Evolutionary conservation across 768 basidiomycete species (phyloP), one percentile per base, ranked within the genome.

Genomic region (Xerocomellus dryophilus): DNA sequence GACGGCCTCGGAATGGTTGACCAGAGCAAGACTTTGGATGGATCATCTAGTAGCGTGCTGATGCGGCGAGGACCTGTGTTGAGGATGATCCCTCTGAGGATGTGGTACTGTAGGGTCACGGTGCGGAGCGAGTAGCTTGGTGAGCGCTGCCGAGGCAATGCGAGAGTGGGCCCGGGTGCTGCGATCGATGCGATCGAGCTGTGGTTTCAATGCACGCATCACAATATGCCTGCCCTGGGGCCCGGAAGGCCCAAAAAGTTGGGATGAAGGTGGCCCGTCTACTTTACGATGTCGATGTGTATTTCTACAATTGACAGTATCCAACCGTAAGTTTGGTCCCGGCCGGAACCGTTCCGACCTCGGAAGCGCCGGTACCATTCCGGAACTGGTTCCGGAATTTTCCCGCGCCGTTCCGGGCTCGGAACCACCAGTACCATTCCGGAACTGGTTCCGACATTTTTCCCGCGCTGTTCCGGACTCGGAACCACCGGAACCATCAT

Each of bases 21-120:
- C 65, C 66, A 63, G 35, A 62, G 51, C 0, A 29, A 51, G 34
- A 57, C 23, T 43, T 59, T 52, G 44, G 66, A 56, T 46, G 56
- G 32, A 29, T 67, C 52, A 3, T 41, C 42, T 43, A 18, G 58
- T n/a, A 61, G 23, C 1, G 23, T 5, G 23, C 23, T 25, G n/a
- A n/a, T 43, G 32, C 53, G 6, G 34, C 64, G 65, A 23, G 44
- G 54, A 38, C 42, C 35, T 11, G 61, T 11, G 41, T 67, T 67
- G 17, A 59, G 54, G 32, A 67, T 36, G 48, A 31, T 17, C 14
- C 66, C 63, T 9, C 25, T 25, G 25, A 67, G 51, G 41, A 63
- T 39, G 20, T 51, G 36, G 61, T 51, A 14, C 57, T 57, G 46
- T 53, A 51, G 10, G 63, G 23, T 25, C 23, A 25, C 23, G 38